These are phyloP conservation scores for Pythium pyrilobum DNA, from an alignment of 352 stramenopile genomes.

Conservation along the genomic window DNA sequence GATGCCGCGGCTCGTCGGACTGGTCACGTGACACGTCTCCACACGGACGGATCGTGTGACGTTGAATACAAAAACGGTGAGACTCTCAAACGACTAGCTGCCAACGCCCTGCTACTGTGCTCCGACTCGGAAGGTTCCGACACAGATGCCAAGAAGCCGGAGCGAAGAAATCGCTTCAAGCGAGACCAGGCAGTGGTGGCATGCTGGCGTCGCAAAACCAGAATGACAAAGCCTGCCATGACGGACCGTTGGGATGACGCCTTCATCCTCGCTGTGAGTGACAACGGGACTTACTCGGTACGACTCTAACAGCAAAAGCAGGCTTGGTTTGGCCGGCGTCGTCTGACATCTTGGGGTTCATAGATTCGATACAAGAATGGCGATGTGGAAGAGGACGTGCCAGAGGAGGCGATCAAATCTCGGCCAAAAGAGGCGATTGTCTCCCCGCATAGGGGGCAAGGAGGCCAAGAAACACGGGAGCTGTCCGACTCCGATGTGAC, in stretches of 20 bases:
- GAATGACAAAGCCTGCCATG: not conserved
- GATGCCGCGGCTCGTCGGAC: constrained; percentile 25
- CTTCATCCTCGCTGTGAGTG: not conserved
- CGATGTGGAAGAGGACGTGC: constrained; percentile 49
- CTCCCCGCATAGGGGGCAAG: too few species aligned
- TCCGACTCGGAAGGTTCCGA: constrained; percentile 6
- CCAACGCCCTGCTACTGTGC: constrained; percentile 1
- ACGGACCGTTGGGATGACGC: constrained; percentile 12
- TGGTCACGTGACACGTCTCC: constrained; percentile 30
- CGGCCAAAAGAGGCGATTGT: not conserved
- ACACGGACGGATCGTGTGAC: constrained; percentile 55
- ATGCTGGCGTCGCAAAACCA: constrained; percentile 8
- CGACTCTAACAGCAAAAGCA: not conserved
- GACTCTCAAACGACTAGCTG: constrained; percentile 25
- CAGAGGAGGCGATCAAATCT: constrained; percentile 25
- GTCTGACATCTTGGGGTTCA: not conserved
- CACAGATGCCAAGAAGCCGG: not conserved
- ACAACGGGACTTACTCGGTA: constrained; percentile 6
- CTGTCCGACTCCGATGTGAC: constrained; percentile 24
- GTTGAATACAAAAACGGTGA: constrained; percentile 59
- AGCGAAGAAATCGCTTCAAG: not conserved
- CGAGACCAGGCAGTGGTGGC: constrained; percentile 5
- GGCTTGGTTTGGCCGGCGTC: not conserved
- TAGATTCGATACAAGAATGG: constrained; percentile 51
- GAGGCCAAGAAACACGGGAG: not conserved